A percentile compares a stretch with the other conserved stretches of the same genome.
Conservation (phyloP, 2,329 filamentous ascomycete genomes). For the Mariannaea sp. region DNA sequence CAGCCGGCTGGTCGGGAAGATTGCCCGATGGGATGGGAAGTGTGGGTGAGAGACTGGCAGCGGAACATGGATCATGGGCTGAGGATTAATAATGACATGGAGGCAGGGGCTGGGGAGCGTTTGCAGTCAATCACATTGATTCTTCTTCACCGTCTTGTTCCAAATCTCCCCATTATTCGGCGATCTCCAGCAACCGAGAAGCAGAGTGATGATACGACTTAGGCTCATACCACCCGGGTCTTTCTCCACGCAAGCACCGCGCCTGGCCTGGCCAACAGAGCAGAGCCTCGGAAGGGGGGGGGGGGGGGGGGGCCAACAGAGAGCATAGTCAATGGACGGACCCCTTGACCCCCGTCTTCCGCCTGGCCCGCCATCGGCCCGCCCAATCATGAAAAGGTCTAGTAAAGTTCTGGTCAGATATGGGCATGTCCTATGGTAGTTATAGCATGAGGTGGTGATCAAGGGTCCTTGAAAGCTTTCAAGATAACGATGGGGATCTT, state of each 20-base stretch:
- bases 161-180: slow-evolving; percentile 18
- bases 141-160: slow-evolving; percentile 17
- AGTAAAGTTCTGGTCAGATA: not conserved
- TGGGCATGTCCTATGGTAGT: too few species aligned
- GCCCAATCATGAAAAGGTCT: slow-evolving; percentile 11
- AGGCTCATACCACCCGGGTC: slow-evolving; percentile 15
- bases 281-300: slow-evolving; percentile 15
- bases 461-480: slow-evolving; percentile 7
- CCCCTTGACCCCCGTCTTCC: slow-evolving; percentile 16
- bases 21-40: slow-evolving; percentile 9
- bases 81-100: not conserved
- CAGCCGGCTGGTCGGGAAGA: slow-evolving; percentile 10
- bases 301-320: not conserved
- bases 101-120: not conserved
- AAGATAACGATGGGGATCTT: slow-evolving; percentile 2
- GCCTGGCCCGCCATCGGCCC: not conserved
- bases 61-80: slow-evolving; percentile 1
- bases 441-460: slow-evolving; percentile 1
- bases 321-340: slow-evolving; percentile 6
- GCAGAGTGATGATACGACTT: slow-evolving; percentile 19
- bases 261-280: slow-evolving; percentile 12
- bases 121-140: slow-evolving; percentile 3
- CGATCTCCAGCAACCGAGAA: slow-evolving; percentile 13
- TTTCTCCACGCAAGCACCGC: slow-evolving; percentile 17
- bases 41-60: not conserved